phyloP scores from a whole-genome alignment of 306 rosid species.

The Hylodesmum podocarpum region DNA sequence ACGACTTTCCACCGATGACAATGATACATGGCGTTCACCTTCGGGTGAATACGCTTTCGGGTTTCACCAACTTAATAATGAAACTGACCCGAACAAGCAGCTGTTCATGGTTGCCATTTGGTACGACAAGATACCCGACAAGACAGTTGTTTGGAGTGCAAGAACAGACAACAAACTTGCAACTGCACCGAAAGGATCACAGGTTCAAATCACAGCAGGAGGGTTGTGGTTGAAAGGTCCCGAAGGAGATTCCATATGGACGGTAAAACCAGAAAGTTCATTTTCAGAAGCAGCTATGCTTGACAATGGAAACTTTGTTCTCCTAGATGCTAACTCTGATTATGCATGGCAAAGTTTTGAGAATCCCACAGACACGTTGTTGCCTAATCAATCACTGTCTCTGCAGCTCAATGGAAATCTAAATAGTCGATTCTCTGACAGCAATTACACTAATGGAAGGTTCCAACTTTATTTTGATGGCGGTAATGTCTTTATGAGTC shows the following conservation, averaged over 20 bases:
- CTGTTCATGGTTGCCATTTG: constrained; percentile 50
- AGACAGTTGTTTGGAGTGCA: constrained; percentile 49
- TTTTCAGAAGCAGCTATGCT: constrained; percentile 47
- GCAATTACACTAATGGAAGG: constrained; percentile 56
- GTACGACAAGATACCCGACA: constrained; percentile 47
- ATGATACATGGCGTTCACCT: constrained; percentile 31
- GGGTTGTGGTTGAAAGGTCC: constrained; percentile 38
- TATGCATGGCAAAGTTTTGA: constrained; percentile 58
- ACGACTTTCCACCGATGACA: constrained; percentile 21
- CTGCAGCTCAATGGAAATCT: neutral
- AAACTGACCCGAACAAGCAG: neutral
- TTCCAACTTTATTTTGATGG: constrained; percentile 33
- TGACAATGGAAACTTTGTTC: constrained; percentile 55
- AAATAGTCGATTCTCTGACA: constrained; percentile 30
- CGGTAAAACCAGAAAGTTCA: neutral
- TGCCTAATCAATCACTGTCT: constrained; percentile 46
- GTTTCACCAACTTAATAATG: constrained; percentile 30
- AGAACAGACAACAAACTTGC: neutral
- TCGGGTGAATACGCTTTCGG: constrained; percentile 55
- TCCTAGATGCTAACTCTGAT: neutral
- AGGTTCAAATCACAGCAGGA: constrained; percentile 14
- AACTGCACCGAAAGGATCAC: constrained; percentile 40
- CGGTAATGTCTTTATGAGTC: constrained; percentile 33
- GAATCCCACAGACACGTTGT: constrained; percentile 58
- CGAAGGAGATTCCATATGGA: constrained; percentile 23